A percentile compares a stretch with the other conserved stretches of the same genome.
These are phyloP conservation scores for Globisporangium ultimum DNA, from an alignment of 352 stramenopile genomes.

Conservation along the genomic window DNA sequence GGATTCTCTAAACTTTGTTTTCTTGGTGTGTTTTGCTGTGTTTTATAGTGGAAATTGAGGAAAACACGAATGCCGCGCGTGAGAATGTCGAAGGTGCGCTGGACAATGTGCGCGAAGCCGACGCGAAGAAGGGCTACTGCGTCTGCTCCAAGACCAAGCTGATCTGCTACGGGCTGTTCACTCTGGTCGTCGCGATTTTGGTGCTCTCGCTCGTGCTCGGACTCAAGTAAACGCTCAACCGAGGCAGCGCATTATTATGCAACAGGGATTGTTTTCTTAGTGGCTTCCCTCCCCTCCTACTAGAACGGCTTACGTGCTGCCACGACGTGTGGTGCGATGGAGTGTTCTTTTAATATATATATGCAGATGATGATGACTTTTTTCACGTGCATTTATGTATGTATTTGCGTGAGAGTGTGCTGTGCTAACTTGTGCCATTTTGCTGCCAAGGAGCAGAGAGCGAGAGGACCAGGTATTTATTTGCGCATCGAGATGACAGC, in stretches of 20 bases:
- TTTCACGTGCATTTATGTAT: too few relatives aligned
- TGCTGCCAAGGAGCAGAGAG: too few relatives aligned
- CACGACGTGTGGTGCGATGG: background rate
- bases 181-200: conserved; percentile 41
- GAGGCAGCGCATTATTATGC: conserved; percentile 8
- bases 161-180: conserved; percentile 50
- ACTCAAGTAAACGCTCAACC: conserved; percentile 17
- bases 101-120: conserved; percentile 51
- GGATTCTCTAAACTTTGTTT: background rate
- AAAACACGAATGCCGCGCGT: conserved; percentile 44
- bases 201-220: conserved; percentile 41
- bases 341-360: background rate
- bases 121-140: conserved; percentile 46
- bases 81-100: conserved; percentile 48
- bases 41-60: conserved; percentile 51
- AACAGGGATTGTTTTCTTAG: background rate
- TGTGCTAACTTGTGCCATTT: too few relatives aligned
- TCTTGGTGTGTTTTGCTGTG: background rate
- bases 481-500: too few relatives aligned
- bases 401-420: too few relatives aligned
- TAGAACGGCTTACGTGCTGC: background rate
- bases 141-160: conserved; percentile 61
- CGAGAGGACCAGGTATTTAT: too few relatives aligned
- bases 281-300: background rate
- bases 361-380: background rate